Evolutionary conservation across 2,329 filamentous ascomycete genomes (phyloP).

Genomic region (Sclerotinia minor): DNA sequence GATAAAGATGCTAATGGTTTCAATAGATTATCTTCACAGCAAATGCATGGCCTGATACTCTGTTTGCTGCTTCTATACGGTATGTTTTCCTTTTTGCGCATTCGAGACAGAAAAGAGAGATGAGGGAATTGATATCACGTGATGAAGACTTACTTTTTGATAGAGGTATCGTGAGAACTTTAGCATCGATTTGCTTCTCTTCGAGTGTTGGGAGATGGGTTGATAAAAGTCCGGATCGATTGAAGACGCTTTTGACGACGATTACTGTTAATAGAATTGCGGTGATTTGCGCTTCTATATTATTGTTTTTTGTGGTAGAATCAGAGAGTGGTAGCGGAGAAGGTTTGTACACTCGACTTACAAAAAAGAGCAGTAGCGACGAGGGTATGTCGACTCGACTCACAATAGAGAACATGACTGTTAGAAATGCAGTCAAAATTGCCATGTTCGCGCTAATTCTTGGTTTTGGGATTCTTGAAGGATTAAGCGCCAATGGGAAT

Average conservation of each 20-base stretch:
- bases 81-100: slow-evolving; percentile 31
- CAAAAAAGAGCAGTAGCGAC: neutral
- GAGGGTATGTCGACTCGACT: neutral
- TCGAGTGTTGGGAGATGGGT: slow-evolving; percentile 48
- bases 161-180: slow-evolving; percentile 42
- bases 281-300: slow-evolving; percentile 45
- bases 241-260: slow-evolving; percentile 46
- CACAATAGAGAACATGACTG: neutral
- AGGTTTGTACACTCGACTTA: neutral
- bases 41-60: slow-evolving; percentile 47
- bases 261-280: slow-evolving; percentile 46
- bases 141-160: neutral
- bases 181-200: slow-evolving; percentile 47
- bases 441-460: slow-evolving; percentile 43
- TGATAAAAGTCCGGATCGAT: slow-evolving; percentile 44
- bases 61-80: slow-evolving; percentile 45
- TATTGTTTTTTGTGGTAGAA: slow-evolving; percentile 45
- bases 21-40: slow-evolving; percentile 55
- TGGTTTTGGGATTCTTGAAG: slow-evolving; percentile 46
- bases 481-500: slow-evolving; percentile 47
- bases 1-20: slow-evolving; percentile 32
- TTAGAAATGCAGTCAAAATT: slow-evolving; percentile 36
- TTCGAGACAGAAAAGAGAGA: neutral
- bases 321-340: neutral
- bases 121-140: slow-evolving; percentile 24